A percentile compares a stretch with the other conserved stretches of the same genome.
Evolutionary conservation across 306 rosid species (phyloP).

Genomic region (Cicer chorassanicum): DNA sequence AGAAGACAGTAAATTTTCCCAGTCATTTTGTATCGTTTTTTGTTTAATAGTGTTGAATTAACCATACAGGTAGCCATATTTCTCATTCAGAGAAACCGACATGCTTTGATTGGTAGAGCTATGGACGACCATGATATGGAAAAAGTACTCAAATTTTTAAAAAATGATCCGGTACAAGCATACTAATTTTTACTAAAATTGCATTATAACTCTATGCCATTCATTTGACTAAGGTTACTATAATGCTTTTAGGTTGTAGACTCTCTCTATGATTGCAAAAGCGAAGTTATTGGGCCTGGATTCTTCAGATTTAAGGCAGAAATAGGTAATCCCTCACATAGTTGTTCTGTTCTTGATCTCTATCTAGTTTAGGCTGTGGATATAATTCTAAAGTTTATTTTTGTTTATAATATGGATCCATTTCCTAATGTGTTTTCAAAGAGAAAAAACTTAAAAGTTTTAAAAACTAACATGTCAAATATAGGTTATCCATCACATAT

Average conservation of each 20-base stretch:
- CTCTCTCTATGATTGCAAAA: conserved; percentile 94
- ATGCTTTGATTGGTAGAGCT: conserved; percentile 98
- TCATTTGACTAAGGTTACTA: conserved; percentile 46
- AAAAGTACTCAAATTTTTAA: conserved; percentile 86
- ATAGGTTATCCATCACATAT: too few species aligned
- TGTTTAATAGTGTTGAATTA: conserved; percentile 36
- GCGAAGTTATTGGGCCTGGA: conserved; percentile 99
- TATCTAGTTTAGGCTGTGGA: conserved; percentile 17
- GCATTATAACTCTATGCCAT: conserved; percentile 8
- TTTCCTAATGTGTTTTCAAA: background rate
- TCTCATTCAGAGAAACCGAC: conserved; percentile 96
- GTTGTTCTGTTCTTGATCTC: conserved; percentile 35
- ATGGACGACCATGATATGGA: conserved; percentile 95
- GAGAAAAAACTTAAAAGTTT: background rate
- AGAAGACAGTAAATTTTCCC: conserved; percentile 31
- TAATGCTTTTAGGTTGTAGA: conserved; percentile 76
- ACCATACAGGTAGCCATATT: conserved; percentile 90
- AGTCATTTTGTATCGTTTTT: conserved; percentile 32
- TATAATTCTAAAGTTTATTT: conserved; percentile 28
- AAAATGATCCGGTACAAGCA: conserved; percentile 82
- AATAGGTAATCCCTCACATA: conserved; percentile 67
- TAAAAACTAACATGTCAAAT: background rate
- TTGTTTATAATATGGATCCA: background rate
- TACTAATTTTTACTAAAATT: conserved; percentile 33
- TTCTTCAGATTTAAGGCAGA: conserved; percentile 97